Evolutionary conservation across 106 monocot species (phyloP).

Genomic region (Triglochin maritima): DNA sequence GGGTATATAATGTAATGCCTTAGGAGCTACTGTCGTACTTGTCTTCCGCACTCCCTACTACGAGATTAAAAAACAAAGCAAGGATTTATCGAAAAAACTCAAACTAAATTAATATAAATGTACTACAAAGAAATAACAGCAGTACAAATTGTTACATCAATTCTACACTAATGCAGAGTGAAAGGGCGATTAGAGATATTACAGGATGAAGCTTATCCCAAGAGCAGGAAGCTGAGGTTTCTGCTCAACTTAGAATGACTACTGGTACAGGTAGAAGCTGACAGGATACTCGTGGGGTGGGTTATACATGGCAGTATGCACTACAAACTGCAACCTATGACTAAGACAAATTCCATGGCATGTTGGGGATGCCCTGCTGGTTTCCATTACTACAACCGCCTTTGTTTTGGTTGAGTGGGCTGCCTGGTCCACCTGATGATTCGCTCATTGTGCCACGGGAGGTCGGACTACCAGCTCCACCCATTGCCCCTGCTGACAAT

Average conservation of each 20-base stretch:
- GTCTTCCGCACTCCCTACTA: too few relatives aligned
- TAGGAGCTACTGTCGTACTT: too few relatives aligned
- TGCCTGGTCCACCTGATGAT: slow-evolving; percentile 59
- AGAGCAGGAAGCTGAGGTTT: neutral
- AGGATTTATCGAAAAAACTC: too few relatives aligned
- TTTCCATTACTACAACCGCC: slow-evolving; percentile 22
- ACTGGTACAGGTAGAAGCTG: neutral
- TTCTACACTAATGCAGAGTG: too few relatives aligned
- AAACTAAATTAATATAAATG: too few relatives aligned
- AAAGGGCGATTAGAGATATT: too few relatives aligned
- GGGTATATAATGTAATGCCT: too few relatives aligned
- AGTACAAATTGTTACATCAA: too few relatives aligned
- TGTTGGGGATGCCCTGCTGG: slow-evolving; percentile 36
- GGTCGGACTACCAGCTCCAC: slow-evolving; percentile 39
- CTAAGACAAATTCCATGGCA: slow-evolving; percentile 60
- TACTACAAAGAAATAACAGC: too few relatives aligned
- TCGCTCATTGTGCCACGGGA: slow-evolving; percentile 69
- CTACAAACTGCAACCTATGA: neutral
- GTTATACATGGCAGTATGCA: neutral
- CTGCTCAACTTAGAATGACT: neutral
- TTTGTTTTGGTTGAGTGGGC: slow-evolving; percentile 41
- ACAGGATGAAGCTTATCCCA: neutral
- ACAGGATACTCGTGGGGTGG: neutral
- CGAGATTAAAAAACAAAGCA: too few relatives aligned
- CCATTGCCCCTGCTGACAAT: slow-evolving; percentile 1